These are phyloP conservation scores for Heritiera fomes DNA, from an alignment of 345 rosid genomes.

Conservation along the genomic window DNA sequence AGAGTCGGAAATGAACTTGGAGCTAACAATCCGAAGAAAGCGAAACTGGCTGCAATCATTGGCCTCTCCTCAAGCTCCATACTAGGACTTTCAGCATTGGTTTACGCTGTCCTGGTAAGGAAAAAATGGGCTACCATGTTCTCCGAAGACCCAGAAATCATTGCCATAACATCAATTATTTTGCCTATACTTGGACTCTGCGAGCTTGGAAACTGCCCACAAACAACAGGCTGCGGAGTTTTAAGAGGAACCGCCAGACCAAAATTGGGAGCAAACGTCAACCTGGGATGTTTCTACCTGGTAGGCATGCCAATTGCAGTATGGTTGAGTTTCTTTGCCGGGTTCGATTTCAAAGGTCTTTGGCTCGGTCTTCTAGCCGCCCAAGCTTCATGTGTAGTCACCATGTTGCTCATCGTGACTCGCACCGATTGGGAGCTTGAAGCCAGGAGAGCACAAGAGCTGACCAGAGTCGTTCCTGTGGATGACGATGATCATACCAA, in stretches of 20 bases:
- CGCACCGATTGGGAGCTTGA: constrained; percentile 69
- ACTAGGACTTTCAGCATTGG: constrained; percentile 54
- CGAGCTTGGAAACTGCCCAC: constrained; percentile 94
- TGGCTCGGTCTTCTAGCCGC: constrained; percentile 90
- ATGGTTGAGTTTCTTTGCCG: constrained; percentile 59
- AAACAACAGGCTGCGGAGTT: constrained; percentile 82
- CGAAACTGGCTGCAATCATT: constrained; percentile 54
- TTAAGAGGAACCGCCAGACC: constrained; percentile 86
- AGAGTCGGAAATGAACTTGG: constrained; percentile 84
- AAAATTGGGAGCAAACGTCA: constrained; percentile 75
- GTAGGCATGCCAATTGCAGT: constrained; percentile 85
- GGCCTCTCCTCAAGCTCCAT: constrained; percentile 62
- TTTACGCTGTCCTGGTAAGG: constrained; percentile 53
- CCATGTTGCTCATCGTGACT: constrained; percentile 62
- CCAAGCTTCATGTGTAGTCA: constrained; percentile 64
- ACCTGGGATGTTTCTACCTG: constrained; percentile 77
- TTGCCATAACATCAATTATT: constrained; percentile 60
- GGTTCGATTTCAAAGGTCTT: constrained; percentile 68
- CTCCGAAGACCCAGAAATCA: constrained; percentile 60
- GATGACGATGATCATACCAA: not conserved
- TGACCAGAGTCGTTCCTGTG: constrained; percentile 7
- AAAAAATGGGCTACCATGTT: constrained; percentile 74
- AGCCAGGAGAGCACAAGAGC: constrained; percentile 50
- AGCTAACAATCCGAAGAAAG: constrained; percentile 57
- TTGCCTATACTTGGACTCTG: constrained; percentile 86